Conservation (phyloP, 352 stramenopile genomes). For the Phytophthora hybrid region DNA sequence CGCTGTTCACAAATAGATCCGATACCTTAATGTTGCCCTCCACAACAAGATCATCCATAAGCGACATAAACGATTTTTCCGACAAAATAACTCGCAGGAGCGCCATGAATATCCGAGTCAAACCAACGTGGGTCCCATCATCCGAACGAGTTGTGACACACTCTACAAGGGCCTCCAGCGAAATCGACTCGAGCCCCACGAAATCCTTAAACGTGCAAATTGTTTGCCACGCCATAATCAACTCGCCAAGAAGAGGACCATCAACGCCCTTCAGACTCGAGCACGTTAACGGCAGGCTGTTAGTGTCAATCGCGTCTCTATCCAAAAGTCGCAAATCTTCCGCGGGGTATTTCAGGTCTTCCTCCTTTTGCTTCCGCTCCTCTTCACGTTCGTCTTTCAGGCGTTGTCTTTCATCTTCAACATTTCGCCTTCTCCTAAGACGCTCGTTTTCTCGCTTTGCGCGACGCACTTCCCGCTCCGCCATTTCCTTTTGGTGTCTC, state of each 20-base stretch:
- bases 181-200: slow-evolving; percentile 64
- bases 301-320: slow-evolving; percentile 41
- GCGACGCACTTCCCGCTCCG: slow-evolving; percentile 67
- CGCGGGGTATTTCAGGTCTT: slow-evolving; percentile 73
- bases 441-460: slow-evolving; percentile 70
- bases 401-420: slow-evolving; percentile 58
- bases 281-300: slow-evolving; percentile 46
- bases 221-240: slow-evolving; percentile 85
- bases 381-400: slow-evolving; percentile 68
- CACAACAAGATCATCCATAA: slow-evolving; percentile 78
- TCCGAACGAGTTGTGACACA: slow-evolving; percentile 59
- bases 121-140: slow-evolving; percentile 52
- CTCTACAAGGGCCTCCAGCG: slow-evolving; percentile 66
- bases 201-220: slow-evolving; percentile 82
- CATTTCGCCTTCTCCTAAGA: slow-evolving; percentile 48
- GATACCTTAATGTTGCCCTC: slow-evolving; percentile 86
- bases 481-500: slow-evolving; percentile 64
- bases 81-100: slow-evolving; percentile 76
- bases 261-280: slow-evolving; percentile 61
- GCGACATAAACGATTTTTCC: slow-evolving; percentile 83
- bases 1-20: slow-evolving; percentile 76
- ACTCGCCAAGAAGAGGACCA: slow-evolving; percentile 69
- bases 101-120: slow-evolving; percentile 77
- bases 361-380: slow-evolving; percentile 66
- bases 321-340: slow-evolving; percentile 75